A percentile compares a stretch with the other conserved stretches of the same genome.
phyloP scores from a whole-genome alignment of 805 yeast species.

The Candida multigemmis region DNA sequence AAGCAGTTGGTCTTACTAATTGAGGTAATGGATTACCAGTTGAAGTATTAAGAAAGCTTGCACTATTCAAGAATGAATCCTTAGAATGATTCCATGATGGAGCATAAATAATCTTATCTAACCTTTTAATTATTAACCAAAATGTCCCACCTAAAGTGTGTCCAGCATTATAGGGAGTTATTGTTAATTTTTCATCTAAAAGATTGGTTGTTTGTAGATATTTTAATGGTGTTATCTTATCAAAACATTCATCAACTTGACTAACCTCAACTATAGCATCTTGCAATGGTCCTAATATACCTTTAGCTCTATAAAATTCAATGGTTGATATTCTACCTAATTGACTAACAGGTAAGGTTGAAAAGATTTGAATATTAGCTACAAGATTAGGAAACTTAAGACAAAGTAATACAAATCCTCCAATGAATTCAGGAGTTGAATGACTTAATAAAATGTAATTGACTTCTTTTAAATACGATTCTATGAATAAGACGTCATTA shows the following conservation, averaged over 20 bases:
- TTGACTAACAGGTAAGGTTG: slow-evolving; percentile 85
- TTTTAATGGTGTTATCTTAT: slow-evolving; percentile 58
- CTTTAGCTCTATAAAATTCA: slow-evolving; percentile 69
- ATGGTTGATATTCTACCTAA: slow-evolving; percentile 78
- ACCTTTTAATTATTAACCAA: slow-evolving; percentile 68
- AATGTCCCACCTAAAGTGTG: slow-evolving; percentile 90
- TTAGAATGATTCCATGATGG: slow-evolving; percentile 93
- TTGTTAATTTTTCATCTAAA: slow-evolving; percentile 52
- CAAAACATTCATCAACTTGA: slow-evolving; percentile 77
- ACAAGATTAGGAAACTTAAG: slow-evolving; percentile 44
- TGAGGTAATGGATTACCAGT: slow-evolving; percentile 57
- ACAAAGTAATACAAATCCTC: slow-evolving; percentile 69
- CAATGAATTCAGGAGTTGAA: slow-evolving; percentile 68
- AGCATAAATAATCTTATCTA: slow-evolving; percentile 79
- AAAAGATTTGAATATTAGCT: slow-evolving; percentile 64
- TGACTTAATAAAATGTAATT: slow-evolving; percentile 80
- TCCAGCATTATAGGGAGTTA: slow-evolving; percentile 87
- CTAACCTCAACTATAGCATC: slow-evolving; percentile 50
- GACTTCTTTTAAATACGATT: slow-evolving; percentile 29
- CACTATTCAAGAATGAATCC: slow-evolving; percentile 64
- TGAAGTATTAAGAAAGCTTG: slow-evolving; percentile 17
- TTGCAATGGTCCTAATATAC: slow-evolving; percentile 65
- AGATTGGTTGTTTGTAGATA: slow-evolving; percentile 68
- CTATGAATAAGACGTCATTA: slow-evolving; percentile 23
- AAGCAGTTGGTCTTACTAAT: slow-evolving; percentile 69